Percentiles rank a stretch among this genome's conserved stretches.
phyloP scores from a whole-genome alignment of 2,329 filamentous ascomycete genomes.

The Colletotrichum limetticola region DNA sequence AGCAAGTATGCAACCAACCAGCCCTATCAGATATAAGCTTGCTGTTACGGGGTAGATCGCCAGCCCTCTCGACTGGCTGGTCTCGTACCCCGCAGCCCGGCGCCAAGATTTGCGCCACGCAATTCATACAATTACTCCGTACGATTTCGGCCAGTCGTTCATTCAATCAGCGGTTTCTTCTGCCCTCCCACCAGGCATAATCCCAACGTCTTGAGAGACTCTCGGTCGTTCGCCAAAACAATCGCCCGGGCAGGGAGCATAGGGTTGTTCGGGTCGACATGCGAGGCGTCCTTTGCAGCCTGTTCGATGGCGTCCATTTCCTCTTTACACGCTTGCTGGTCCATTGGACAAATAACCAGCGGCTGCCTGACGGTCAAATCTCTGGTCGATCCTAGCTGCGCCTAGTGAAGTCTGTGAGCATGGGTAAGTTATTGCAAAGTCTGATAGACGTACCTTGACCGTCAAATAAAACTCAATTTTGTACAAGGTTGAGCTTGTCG shows the following conservation, averaged over 20 bases:
- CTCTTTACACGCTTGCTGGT: constrained; percentile 95
- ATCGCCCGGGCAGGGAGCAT: constrained; percentile 91
- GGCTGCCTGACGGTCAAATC: constrained; percentile 91
- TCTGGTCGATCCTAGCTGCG: constrained; percentile 85
- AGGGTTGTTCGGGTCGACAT: constrained; percentile 88
- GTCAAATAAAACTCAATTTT: constrained; percentile 98
- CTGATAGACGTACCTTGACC: constrained; percentile 76
- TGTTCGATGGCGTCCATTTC: constrained; percentile 99
- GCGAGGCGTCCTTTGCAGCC: constrained; percentile 90
- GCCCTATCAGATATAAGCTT: constrained; percentile 1
- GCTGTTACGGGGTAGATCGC: constrained; percentile 3
- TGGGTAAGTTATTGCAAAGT: constrained; percentile 29
- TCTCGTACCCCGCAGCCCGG: constrained; percentile 20
- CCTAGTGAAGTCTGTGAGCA: constrained; percentile 61
- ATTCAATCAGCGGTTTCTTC: constrained; percentile 75
- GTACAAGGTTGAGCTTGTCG: constrained; percentile 92
- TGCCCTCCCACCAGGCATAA: constrained; percentile 72
- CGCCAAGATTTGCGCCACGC: neutral
- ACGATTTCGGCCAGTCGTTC: neutral
- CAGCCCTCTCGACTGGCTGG: constrained; percentile 3
- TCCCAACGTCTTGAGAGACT: constrained; percentile 69
- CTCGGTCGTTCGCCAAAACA: constrained; percentile 79
- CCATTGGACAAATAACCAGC: constrained; percentile 94
- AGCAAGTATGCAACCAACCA: neutral
- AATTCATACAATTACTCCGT: constrained; percentile 3